phyloP scores from a whole-genome alignment of 306 rosid genomes.

The Prinsepia uniflora region DNA sequence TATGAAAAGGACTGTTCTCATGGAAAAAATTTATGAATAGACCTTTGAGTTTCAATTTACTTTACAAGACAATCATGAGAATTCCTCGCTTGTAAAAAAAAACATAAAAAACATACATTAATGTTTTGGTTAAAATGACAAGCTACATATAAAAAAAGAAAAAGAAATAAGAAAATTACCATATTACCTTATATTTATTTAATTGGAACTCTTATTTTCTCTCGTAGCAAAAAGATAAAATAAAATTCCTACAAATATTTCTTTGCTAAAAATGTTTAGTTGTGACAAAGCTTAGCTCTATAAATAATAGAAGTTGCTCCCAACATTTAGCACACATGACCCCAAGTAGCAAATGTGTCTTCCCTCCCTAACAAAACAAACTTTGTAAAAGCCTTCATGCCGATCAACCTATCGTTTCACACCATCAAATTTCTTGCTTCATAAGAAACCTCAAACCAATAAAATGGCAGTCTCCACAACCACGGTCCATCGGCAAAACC shows the following conservation, averaged over 20 bases:
- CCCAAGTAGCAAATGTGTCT: not conserved
- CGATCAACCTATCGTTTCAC: not conserved
- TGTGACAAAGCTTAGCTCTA: not conserved
- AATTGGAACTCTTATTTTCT: conserved; percentile 6
- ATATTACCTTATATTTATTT: not conserved
- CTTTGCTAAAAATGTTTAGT: not conserved
- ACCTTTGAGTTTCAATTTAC: not conserved
- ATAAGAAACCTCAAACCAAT: not conserved
- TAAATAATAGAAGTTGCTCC: conserved; percentile 1
- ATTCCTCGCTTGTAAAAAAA: no score
- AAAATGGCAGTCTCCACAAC: not conserved
- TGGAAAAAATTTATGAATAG: not conserved
- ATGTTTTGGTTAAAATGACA: no score
- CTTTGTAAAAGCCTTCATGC: not conserved
- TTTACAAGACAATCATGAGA: not conserved
- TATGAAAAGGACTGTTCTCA: no score
- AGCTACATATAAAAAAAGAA: no score
- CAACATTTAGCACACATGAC: not conserved
- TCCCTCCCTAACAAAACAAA: not conserved
- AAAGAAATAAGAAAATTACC: not conserved
- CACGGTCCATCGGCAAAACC: conserved; percentile 15
- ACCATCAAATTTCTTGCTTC: not conserved
- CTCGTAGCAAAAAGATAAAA: not conserved
- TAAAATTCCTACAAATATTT: not conserved
- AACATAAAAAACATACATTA: no score